Conservation (phyloP, 805 yeast genomes). For the Blastobotrys peoriensis region DNA sequence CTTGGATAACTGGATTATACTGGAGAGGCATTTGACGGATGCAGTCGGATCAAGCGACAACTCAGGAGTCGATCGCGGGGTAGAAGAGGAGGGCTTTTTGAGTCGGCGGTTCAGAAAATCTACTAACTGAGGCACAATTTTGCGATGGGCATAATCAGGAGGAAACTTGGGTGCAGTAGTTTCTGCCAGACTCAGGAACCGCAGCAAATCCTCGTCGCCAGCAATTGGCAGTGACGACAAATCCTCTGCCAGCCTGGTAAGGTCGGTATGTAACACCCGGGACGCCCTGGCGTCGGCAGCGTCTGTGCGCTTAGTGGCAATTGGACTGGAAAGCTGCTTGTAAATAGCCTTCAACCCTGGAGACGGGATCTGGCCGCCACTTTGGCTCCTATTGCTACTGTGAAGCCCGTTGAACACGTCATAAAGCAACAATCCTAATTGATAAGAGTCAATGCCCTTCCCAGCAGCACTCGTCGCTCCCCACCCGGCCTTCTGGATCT, state of each 20-base stretch:
- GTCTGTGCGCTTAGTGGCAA: conserved; percentile 15
- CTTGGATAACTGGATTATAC: conserved; percentile 30
- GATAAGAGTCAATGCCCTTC: conserved; percentile 52
- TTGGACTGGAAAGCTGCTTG: conserved; percentile 9
- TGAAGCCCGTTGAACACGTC: conserved; percentile 36
- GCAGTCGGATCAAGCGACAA: conserved; percentile 24
- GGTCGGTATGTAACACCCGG: conserved; percentile 33
- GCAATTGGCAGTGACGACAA: conserved; percentile 53
- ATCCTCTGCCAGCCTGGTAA: conserved; percentile 48
- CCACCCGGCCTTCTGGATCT: conserved; percentile 41
- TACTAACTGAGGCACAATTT: conserved; percentile 66
- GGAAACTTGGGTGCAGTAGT: conserved; percentile 32
- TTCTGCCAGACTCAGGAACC: conserved; percentile 36
- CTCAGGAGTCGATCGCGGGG: conserved; percentile 11
- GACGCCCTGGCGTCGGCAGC: conserved; percentile 15
- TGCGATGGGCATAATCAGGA: conserved; percentile 49
- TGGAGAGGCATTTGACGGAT: conserved; percentile 21
- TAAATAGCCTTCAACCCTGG: conserved; percentile 10
- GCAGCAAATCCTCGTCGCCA: conserved; percentile 47
- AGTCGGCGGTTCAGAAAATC: conserved; percentile 27
- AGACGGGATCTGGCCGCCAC: conserved; percentile 16
- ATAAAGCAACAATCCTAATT: conserved; percentile 51
- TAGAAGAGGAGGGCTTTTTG: conserved; percentile 17
- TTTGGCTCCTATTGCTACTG: neutral
- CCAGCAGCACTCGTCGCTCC: conserved; percentile 25